Evolutionary conservation across 1,284 basidiomycete species (phyloP), one percentile per base, ranked within the genome.

Genomic region (Moesziomyces globuligerus): DNA sequence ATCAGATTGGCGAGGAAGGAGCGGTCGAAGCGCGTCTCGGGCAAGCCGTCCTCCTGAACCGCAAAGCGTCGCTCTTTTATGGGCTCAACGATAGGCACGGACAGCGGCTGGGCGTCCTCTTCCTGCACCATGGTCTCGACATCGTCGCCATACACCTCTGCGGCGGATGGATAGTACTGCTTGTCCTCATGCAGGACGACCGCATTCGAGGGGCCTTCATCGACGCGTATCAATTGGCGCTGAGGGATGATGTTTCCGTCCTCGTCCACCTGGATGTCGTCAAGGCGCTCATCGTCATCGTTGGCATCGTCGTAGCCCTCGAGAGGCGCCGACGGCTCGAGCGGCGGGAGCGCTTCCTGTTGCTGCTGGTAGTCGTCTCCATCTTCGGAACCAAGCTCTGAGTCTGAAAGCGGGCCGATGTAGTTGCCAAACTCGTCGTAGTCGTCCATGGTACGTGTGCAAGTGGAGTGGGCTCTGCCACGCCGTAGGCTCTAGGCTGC

Each of bases 91-190:
- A 99, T 95, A 34, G 96, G 96, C 80, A 98, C 93, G 3, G 92
- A 88, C 7, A 99, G 87, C 8, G 92, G 93, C 83, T 99, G 96
- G 4, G 92, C 89, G 80, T 99, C 96, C 85, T 99, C 96, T 83
- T 99, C 96, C 83, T 98, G 94, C 1, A 99, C 96, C 78, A 98
- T 85, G 1, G 95, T 91, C 85, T 98, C 95, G 21, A 98, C 95
- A 58, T 90, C 95, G 42, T 89, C 87, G 8, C 95, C 96, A 82
- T 98, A 98, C 1, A 95, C 89, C 46, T 98, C 93, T 52, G 87
- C 86, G 0, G 96, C 96, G 11, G 90, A 90, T 8, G 93, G 93
- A 81, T 98, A 98, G 85, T 98, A 98, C 83, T 94, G 91, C 84
- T 98, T 98, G 85, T 98, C 92, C 83, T 98, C 96, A 79, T 98